Conservation (phyloP, 352 stramenopile species). For the Phytophthora citricola region DNA sequence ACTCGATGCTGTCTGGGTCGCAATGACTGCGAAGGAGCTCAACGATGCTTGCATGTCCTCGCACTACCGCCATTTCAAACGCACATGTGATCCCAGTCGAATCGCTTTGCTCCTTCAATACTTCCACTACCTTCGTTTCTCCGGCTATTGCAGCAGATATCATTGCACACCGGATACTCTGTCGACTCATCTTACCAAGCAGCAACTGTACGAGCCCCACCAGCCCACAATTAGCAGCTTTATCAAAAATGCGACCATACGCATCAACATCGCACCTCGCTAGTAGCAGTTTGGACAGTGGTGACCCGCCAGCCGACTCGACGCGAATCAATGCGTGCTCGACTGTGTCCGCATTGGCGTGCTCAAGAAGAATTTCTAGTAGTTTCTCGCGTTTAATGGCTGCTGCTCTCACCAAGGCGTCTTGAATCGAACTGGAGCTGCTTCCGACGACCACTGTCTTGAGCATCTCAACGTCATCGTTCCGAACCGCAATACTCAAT, state of each 20-base stretch:
- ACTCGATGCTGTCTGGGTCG: conserved; percentile 7
- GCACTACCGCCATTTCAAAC: conserved; percentile 25
- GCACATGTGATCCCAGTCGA: conserved; percentile 19
- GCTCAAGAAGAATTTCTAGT: conserved; percentile 10
- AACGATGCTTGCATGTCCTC: not conserved
- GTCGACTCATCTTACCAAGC: conserved; percentile 9
- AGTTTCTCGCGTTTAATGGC: conserved; percentile 6
- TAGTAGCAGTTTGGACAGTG: conserved; percentile 12
- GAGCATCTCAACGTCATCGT: conserved; percentile 13
- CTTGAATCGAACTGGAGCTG: conserved; percentile 5
- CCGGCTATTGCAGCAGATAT: conserved; percentile 17
- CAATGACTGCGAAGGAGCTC: conserved; percentile 12
- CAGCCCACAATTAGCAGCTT: conserved; percentile 9
- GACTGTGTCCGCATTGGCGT: conserved; percentile 10
- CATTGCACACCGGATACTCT: conserved; percentile 12
- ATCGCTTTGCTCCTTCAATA: conserved; percentile 10
- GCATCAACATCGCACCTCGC: conserved; percentile 13
- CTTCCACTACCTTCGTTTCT: conserved; percentile 7
- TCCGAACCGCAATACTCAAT: conserved; percentile 4
- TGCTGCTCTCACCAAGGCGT: conserved; percentile 17
- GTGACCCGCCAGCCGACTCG: not conserved
- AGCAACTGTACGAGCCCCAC: conserved; percentile 7
- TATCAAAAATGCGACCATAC: not conserved
- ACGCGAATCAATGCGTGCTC: conserved; percentile 16
- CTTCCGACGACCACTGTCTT: conserved; percentile 5